Percentiles rank a stretch among this genome's conserved stretches.
Conservation (phyloP, 345 rosid genomes). For the Erysimum cheiranthoides region DNA sequence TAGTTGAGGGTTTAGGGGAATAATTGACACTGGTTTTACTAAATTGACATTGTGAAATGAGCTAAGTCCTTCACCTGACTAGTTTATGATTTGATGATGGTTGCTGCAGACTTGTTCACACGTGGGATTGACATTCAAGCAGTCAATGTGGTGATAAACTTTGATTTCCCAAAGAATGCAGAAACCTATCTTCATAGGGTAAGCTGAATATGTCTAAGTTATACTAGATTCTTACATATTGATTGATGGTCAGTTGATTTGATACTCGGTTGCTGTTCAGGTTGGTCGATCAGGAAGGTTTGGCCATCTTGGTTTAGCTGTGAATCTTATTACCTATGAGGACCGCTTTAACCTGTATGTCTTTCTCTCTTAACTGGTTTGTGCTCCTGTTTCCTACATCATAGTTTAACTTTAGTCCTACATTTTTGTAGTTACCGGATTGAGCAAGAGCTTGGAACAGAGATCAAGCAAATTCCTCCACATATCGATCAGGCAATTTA, state of each 20-base stretch:
- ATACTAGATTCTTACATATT: constrained; percentile 8
- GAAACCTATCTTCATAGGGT: constrained; percentile 97
- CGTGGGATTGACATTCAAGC: constrained; percentile 98
- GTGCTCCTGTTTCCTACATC: constrained; percentile 10
- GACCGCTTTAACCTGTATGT: constrained; percentile 93
- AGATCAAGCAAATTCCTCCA: constrained; percentile 95
- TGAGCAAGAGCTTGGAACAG: constrained; percentile 97
- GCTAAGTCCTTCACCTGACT: constrained; percentile 5
- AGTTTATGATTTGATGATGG: constrained; percentile 32
- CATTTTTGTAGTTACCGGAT: constrained; percentile 75
- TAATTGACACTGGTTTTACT: constrained; percentile 3
- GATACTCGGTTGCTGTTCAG: constrained; percentile 43
- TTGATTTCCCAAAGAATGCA: constrained; percentile 87
- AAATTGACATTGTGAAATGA: constrained; percentile 4
- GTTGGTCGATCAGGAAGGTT: constrained; percentile 97
- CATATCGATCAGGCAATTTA: constrained; percentile 93
- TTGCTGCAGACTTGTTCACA: constrained; percentile 75
- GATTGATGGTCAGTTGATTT: constrained; percentile 19
- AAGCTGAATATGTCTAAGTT: constrained; percentile 39
- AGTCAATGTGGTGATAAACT: constrained; percentile 91
- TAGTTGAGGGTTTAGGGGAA: constrained; percentile 7
- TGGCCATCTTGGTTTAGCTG: constrained; percentile 96
- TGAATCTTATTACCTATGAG: constrained; percentile 90
- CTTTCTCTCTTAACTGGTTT: constrained; percentile 19
- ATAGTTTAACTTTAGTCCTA: not conserved